Conservation (phyloP, 768 basidiomycete species). For the Suillus ampliporus region DNA sequence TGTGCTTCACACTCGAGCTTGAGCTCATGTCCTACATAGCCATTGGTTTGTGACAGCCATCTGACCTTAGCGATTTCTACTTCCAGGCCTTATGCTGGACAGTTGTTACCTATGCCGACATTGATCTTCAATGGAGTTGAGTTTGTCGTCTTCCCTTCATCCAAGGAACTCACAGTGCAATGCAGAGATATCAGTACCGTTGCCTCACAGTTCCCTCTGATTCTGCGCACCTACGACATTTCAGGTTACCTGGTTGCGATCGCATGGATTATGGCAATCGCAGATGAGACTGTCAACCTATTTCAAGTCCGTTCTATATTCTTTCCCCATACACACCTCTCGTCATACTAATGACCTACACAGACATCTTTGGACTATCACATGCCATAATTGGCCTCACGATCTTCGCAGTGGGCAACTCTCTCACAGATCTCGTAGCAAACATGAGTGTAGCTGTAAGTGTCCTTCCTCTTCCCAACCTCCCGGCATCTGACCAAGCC, state of each 20-base stretch:
- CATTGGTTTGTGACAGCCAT: too few relatives aligned
- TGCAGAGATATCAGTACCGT: neutral
- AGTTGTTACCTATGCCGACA: neutral
- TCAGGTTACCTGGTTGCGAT: constrained; percentile 63
- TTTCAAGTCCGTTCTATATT: constrained; percentile 64
- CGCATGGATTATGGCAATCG: constrained; percentile 98
- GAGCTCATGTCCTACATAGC: too few relatives aligned
- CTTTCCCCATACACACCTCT: too few relatives aligned
- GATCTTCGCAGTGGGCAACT: constrained; percentile 96
- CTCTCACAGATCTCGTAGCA: constrained; percentile 94
- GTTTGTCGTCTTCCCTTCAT: neutral
- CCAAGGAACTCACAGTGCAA: neutral
- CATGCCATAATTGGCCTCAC: constrained; percentile 97
- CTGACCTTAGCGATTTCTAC: too few relatives aligned
- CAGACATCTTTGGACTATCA: constrained; percentile 92
- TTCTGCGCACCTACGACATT: too few relatives aligned
- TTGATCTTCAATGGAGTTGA: neutral
- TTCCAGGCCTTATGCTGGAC: too few relatives aligned
- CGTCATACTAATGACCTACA: constrained; percentile 4
- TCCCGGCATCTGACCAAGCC: too few relatives aligned
- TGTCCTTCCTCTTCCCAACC: constrained; percentile 17
- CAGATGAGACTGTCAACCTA: constrained; percentile 93
- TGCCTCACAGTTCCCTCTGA: too few relatives aligned
- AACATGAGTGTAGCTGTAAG: constrained; percentile 92
- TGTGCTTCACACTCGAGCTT: too few relatives aligned